Base-by-base conservation (phyloP, 495 filamentous ascomycete genomes). In the Lineolata rhizophorae region DNA sequence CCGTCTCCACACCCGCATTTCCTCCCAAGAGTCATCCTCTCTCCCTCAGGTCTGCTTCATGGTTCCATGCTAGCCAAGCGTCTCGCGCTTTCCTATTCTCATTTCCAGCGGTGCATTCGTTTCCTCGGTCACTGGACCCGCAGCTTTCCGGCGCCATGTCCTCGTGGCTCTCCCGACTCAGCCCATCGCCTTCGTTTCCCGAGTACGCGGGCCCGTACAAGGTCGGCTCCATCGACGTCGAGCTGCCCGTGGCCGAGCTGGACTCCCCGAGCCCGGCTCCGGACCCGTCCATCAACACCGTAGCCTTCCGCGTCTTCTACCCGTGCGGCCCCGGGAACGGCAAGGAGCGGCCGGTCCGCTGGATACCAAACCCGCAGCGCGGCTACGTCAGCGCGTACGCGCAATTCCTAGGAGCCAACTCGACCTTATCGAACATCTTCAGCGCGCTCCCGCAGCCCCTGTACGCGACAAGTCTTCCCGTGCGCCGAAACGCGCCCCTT, bases 241-340 rank as follows among this genome's bases (percentile, higher is more conserved):
- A 85, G 51, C 62, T 84, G 18, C 70, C 77, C 27, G 57, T 68
- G 14, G 45, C 60, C 2, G 60, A 73, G 12, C 55, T 83, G 9
- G 50, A 58, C 2, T 54, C 60, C 0, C 60, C 65, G 0, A 54
- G 52, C 18, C 55, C 43, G 51, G 42, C 57, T 1, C 69, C 70
- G 3, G 55, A 65, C 2, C 46, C 55, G 17, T 47, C 51, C 6
- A 56, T 76, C 19, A 49, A 65, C 10, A 85, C 78, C 4, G 51
- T 82, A 25, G 68, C 69, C 30, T 84, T 77, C 51, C 60, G 76
- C 15, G 57, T 81, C 20, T 85, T 74, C 55, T 83, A 85, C 44
- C 78, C 78, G 2, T 66, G 66, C 20, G 49, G 54, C 27, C 48
- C 56, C 3, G 52, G 54, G 10, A 33, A 30, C 11, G 15, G 9